Conservation (phyloP, 805 yeast species). For the Pichia insulana region DNA sequence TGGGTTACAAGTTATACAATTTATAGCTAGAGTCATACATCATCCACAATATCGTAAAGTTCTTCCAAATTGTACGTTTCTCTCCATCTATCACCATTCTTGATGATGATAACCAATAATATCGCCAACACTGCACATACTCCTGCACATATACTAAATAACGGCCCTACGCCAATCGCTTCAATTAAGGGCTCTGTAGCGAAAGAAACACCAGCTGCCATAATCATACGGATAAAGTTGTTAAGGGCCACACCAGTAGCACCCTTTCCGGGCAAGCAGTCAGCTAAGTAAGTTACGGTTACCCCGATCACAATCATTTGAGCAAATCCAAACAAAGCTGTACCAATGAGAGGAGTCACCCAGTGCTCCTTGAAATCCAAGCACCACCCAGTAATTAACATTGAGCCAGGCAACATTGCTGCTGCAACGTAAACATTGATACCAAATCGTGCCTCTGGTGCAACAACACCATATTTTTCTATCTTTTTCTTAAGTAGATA, state of each 20-base stretch:
- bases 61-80: conserved; percentile 50
- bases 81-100: conserved; percentile 52
- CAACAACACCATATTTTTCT: conserved; percentile 51
- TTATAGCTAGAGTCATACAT: too few species aligned
- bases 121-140: conserved; percentile 37
- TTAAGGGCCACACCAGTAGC: conserved; percentile 85
- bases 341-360: conserved; percentile 75
- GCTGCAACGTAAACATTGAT: conserved; percentile 66
- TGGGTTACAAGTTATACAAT: too few species aligned
- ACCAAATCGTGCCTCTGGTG: conserved; percentile 74
- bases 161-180: conserved; percentile 65
- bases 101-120: conserved; percentile 40
- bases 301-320: conserved; percentile 80
- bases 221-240: conserved; percentile 60
- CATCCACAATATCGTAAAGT: conserved; percentile 43
- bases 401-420: conserved; percentile 49
- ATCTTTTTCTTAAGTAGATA: conserved; percentile 40
- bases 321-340: conserved; percentile 74
- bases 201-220: conserved; percentile 74
- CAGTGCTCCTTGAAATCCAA: conserved; percentile 56
- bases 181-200: conserved; percentile 59
- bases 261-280: conserved; percentile 78
- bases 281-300: conserved; percentile 73
- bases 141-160: conserved; percentile 60
- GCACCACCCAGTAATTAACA: conserved; percentile 79